Conservation (phyloP, 2,329 filamentous ascomycete species). For the Cladophialophora chaetospira region DNA sequence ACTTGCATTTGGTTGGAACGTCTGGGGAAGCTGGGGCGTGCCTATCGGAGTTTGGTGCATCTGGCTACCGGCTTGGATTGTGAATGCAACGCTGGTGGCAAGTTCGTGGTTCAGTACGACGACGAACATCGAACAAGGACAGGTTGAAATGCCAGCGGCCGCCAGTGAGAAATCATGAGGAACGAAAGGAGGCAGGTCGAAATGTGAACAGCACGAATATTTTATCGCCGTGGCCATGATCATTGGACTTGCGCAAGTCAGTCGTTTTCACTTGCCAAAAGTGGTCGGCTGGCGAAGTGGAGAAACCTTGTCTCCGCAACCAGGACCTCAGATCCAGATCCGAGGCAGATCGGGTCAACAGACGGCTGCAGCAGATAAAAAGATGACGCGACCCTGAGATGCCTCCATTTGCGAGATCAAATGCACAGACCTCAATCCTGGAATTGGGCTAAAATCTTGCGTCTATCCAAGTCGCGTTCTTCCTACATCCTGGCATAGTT, state of each 20-base stretch:
- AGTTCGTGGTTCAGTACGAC: conserved; percentile 28
- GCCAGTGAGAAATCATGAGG: neutral
- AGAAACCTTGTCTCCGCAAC: no score
- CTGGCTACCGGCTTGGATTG: conserved; percentile 92
- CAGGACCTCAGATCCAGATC: no score
- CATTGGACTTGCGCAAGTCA: neutral
- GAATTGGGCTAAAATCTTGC: no score
- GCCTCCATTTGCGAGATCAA: no score
- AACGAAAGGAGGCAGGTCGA: neutral
- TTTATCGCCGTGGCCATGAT: neutral
- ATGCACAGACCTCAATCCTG: no score
- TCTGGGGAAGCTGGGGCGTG: conserved; percentile 81
- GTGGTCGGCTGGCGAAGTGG: no score
- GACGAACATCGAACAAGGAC: neutral
- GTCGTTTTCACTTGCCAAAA: neutral
- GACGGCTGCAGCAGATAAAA: no score
- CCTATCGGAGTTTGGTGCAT: conserved; percentile 89
- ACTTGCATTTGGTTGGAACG: conserved; percentile 83
- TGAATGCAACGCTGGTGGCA: conserved; percentile 45
- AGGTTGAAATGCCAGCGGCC: neutral
- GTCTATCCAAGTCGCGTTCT: no score
- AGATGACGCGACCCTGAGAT: no score
- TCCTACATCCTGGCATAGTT: no score
- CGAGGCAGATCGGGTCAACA: no score
- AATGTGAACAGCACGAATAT: neutral